A percentile compares a stretch with the other conserved stretches of the same genome.
These are phyloP conservation scores for Trichophyton benhamiae DNA, from an alignment of 2,329 filamentous ascomycete genomes.

Conservation along the genomic window DNA sequence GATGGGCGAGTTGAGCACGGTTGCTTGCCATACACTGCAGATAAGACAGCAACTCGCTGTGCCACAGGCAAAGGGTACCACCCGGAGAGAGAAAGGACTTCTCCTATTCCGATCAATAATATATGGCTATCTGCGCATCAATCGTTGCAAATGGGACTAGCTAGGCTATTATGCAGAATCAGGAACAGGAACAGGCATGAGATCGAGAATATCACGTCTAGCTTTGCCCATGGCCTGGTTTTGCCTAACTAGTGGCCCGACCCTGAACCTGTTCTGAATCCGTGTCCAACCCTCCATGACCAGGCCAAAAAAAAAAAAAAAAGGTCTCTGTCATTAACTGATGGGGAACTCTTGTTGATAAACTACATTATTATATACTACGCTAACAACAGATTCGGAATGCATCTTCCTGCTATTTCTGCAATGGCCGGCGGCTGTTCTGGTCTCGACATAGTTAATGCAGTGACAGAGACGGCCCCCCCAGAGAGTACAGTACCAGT, in stretches of 20 bases:
- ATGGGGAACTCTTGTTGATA: too few relatives aligned
- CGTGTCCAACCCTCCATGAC: too few relatives aligned
- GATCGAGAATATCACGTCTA: neutral
- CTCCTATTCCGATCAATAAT: neutral
- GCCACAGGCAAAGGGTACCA: too few relatives aligned
- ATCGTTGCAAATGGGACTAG: neutral
- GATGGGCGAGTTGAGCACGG: too few relatives aligned
- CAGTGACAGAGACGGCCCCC: neutral
- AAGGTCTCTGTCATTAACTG: too few relatives aligned
- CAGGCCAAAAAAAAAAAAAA: too few relatives aligned
- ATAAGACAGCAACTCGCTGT: too few relatives aligned
- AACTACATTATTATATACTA: too few relatives aligned
- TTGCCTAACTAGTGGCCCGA: neutral
- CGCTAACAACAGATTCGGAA: too few relatives aligned
- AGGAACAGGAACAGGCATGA: neutral
- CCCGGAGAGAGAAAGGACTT: too few relatives aligned
- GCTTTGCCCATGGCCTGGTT: neutral
- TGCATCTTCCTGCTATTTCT: too few relatives aligned
- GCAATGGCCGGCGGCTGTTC: neutral
- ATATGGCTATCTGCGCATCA: neutral
- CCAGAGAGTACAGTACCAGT: neutral
- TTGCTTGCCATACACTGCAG: too few relatives aligned
- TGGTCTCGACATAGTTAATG: neutral
- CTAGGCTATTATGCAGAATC: neutral
- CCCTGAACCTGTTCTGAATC: neutral